phyloP scores from a whole-genome alignment of 108 stramenopile genomes.

The Skeletonema menzelii region DNA sequence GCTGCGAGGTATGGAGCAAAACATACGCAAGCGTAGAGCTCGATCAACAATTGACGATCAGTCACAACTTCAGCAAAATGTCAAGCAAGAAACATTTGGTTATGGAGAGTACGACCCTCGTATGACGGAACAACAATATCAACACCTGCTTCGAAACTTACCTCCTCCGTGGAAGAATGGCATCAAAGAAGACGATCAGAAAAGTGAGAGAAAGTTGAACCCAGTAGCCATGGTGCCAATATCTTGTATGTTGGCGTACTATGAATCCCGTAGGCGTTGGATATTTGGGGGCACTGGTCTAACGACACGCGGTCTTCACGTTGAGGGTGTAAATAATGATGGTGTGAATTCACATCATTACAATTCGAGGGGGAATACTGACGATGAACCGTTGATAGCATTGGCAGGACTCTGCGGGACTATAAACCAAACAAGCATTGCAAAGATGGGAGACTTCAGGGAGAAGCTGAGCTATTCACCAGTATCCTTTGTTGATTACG shows the following conservation, averaged over 20 bases:
- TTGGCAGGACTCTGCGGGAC: conserved; percentile 73
- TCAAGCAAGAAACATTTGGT: conserved; percentile 27
- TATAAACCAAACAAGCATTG: conserved; percentile 56
- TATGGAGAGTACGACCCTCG: conserved; percentile 79
- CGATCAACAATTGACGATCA: conserved; percentile 20
- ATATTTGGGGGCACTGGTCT: conserved; percentile 80
- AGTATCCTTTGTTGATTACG: conserved; percentile 74
- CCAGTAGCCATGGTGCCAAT: conserved; percentile 39
- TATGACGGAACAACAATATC: conserved; percentile 48
- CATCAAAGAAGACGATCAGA: background rate
- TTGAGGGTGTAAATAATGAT: conserved; percentile 79
- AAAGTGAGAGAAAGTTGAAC: background rate
- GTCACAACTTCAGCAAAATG: background rate
- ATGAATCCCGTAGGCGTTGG: conserved; percentile 82
- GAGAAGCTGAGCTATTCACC: conserved; percentile 68
- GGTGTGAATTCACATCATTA: conserved; percentile 72
- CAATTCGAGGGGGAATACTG: conserved; percentile 27
- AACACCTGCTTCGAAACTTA: conserved; percentile 58
- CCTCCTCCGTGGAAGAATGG: conserved; percentile 63
- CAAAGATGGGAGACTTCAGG: conserved; percentile 78
- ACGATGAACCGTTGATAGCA: conserved; percentile 61
- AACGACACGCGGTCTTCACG: conserved; percentile 62
- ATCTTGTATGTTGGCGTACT: conserved; percentile 73
- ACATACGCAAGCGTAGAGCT: conserved; percentile 40
- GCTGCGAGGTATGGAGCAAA: conserved; percentile 61